Conservation (phyloP, 1,284 basidiomycete genomes). For the Caloboletus inedulis region DNA sequence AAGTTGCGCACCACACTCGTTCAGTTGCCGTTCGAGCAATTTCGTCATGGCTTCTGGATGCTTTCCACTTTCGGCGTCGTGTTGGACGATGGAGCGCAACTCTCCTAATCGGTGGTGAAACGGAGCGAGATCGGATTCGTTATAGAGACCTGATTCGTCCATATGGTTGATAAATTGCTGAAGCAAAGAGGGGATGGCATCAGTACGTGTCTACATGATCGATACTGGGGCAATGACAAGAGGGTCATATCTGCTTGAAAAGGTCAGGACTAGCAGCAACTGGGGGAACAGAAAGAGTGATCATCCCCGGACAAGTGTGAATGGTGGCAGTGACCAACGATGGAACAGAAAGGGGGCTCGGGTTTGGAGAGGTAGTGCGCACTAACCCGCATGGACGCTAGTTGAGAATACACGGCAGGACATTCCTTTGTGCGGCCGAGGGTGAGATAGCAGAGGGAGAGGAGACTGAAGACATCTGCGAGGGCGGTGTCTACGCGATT, state of each 20-base stretch:
- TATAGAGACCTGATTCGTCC: conserved; percentile 93
- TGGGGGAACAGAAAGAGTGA: conserved; percentile 5
- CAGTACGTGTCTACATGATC: conserved; percentile 28
- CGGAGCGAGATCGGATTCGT: conserved; percentile 82
- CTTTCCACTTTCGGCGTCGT: conserved; percentile 77
- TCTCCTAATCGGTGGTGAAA: conserved; percentile 79
- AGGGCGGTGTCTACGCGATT: conserved; percentile 92
- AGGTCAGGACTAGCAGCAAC: conserved; percentile 24
- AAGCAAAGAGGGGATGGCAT: conserved; percentile 19
- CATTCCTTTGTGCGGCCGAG: conserved; percentile 92
- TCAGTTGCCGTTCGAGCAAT: conserved; percentile 86
- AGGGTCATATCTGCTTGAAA: conserved; percentile 24
- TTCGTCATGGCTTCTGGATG: conserved; percentile 88
- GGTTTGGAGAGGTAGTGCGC: conserved; percentile 2
- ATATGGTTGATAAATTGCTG: conserved; percentile 93
- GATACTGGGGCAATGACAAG: conserved; percentile 19
- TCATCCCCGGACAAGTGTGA: neutral
- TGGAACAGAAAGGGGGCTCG: conserved; percentile 7
- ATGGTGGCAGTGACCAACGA: conserved; percentile 1
- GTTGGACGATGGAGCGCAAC: conserved; percentile 78
- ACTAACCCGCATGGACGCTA: conserved; percentile 90
- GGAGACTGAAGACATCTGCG: conserved; percentile 88
- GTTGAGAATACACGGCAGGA: conserved; percentile 90
- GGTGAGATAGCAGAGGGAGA: conserved; percentile 90
- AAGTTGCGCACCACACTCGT: conserved; percentile 77